Conservation (phyloP, 208 protist species). For the Jaenimonas drosophilae region DNA sequence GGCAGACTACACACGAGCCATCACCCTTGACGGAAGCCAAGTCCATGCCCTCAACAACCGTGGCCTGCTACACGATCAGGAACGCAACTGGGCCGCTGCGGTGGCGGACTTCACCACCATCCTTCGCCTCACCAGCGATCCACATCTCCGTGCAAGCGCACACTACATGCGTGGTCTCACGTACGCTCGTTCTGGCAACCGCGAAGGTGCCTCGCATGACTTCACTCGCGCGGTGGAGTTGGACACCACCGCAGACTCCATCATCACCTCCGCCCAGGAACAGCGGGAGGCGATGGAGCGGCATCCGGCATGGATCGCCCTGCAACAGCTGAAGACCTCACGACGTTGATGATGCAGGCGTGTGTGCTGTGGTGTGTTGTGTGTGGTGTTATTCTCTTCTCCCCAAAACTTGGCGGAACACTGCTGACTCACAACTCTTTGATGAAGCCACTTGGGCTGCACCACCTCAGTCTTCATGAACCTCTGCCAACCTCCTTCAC, state of each 20-base stretch:
- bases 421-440: too few species aligned
- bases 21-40: conserved; percentile 58
- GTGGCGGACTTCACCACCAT: conserved; percentile 63
- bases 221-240: conserved; percentile 55
- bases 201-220: conserved; percentile 38
- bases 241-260: conserved; percentile 9
- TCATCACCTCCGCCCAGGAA: too few species aligned
- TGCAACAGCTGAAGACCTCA: neutral
- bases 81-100: conserved; percentile 44
- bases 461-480: too few species aligned
- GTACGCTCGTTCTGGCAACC: conserved; percentile 9
- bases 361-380: too few species aligned
- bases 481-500: too few species aligned
- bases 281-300: too few species aligned
- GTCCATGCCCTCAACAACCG: conserved; percentile 93
- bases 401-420: too few species aligned
- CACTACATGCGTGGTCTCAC: neutral
- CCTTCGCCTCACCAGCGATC: too few species aligned
- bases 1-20: conserved; percentile 64
- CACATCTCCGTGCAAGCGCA: too few species aligned
- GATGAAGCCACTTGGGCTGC: too few species aligned
- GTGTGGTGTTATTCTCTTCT: too few species aligned
- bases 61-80: conserved; percentile 80
- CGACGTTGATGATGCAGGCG: too few species aligned
- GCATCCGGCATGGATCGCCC: conserved; percentile 11